Conservation (phyloP, 176 grass and related monocot species). For the Oryza meyeriana region DNA sequence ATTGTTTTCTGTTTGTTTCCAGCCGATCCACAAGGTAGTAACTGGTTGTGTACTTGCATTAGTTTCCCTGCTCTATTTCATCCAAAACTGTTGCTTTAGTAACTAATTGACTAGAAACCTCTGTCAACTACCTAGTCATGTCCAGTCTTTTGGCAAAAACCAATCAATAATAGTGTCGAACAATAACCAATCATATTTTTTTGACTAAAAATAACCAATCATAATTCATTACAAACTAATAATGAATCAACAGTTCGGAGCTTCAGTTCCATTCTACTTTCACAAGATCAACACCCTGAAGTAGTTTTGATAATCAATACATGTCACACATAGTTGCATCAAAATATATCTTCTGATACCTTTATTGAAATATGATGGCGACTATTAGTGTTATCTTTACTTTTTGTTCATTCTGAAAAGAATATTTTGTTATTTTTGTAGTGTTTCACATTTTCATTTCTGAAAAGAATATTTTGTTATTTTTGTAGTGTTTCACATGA, state of each 20-base stretch:
- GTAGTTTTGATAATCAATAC: slow-evolving; percentile 7
- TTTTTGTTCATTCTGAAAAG: slow-evolving; percentile 18
- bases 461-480: slow-evolving; percentile 9
- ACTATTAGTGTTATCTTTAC: slow-evolving; percentile 10
- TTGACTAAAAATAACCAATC: no score
- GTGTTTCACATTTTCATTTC: slow-evolving; percentile 21
- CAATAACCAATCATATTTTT: neutral
- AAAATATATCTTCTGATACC: neutral
- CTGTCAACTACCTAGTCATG: neutral
- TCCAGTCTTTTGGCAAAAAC: slow-evolving; percentile 10
- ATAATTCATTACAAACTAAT: neutral
- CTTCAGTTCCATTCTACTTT: neutral
- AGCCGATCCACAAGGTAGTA: neutral
- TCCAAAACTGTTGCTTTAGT: neutral
- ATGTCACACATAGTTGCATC: neutral
- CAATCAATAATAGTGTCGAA: neutral
- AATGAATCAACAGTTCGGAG: neutral
- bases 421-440: slow-evolving; percentile 17
- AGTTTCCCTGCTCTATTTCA: slow-evolving; percentile 7
- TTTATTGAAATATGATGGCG: slow-evolving; percentile 4
- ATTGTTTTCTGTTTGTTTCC: slow-evolving; percentile 11
- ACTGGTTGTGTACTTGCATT: slow-evolving; percentile 23
- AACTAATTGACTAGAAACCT: neutral
- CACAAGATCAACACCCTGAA: neutral
- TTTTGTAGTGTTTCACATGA: slow-evolving; percentile 23